Percentiles rank a stretch among this genome's conserved stretches.
phyloP scores from a whole-genome alignment of 192 early-diverging fungal species.

The Linnemannia schmuckeri region DNA sequence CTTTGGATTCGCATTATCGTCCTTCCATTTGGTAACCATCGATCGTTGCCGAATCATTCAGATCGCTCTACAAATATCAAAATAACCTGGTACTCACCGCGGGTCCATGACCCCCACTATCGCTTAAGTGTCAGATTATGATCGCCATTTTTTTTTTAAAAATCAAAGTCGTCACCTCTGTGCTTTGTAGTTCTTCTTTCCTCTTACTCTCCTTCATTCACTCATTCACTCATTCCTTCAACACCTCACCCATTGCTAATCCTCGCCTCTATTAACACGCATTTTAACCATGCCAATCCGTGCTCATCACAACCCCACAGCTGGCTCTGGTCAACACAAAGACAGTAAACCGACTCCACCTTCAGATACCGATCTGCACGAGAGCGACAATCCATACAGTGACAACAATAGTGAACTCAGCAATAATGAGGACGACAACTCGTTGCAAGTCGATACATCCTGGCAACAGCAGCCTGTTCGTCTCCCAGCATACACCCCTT shows the following conservation, averaged over 20 bases:
- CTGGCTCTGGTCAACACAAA: background rate
- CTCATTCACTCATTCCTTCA: background rate
- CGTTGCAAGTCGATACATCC: conserved; percentile 37
- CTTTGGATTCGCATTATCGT: too few relatives aligned
- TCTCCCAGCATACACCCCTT: conserved; percentile 48
- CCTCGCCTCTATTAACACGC: background rate
- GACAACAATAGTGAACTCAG: background rate
- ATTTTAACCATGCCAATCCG: background rate
- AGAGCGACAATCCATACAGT: background rate
- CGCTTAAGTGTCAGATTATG: too few relatives aligned
- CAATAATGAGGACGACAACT: conserved; percentile 12
- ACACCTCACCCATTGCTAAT: background rate
- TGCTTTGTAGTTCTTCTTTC: background rate
- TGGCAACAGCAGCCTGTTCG: conserved; percentile 48
- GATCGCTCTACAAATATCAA: too few relatives aligned
- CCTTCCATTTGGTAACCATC: too few relatives aligned
- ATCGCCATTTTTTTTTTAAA: too few relatives aligned
- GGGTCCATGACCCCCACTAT: too few relatives aligned
- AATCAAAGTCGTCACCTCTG: too few relatives aligned
- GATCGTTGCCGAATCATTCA: too few relatives aligned
- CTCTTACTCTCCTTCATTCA: background rate
- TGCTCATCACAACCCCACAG: background rate
- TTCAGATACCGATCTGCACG: background rate
- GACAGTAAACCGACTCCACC: background rate
- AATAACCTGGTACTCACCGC: too few relatives aligned